Evolutionary conservation across 164 flowering plant genomes (phyloP).

Genomic region (Vitis rupestris): DNA sequence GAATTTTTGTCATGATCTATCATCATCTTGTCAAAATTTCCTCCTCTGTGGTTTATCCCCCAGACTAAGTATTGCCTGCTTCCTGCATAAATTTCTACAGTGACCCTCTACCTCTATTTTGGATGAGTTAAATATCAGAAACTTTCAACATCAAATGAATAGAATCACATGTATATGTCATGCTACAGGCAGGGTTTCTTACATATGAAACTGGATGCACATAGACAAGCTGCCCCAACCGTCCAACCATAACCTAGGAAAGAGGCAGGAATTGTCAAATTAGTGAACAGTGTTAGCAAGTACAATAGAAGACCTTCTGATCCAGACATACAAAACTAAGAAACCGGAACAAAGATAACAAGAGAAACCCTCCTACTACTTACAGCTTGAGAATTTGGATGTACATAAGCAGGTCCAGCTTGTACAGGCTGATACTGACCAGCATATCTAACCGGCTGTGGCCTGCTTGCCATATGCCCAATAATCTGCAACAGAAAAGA

Average conservation of each 20-base stretch:
- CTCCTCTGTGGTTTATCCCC: no score
- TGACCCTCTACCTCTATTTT: no score
- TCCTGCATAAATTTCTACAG: no score
- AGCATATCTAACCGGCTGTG: constrained; percentile 51
- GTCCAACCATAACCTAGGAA: constrained; percentile 66
- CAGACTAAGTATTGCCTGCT: no score
- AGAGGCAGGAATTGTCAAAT: constrained; percentile 1
- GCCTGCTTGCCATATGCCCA: constrained; percentile 54
- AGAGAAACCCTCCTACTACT: constrained; percentile 14
- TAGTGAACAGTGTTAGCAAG: neutral
- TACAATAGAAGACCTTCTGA: neutral
- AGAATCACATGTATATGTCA: neutral
- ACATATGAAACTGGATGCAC: constrained; percentile 68
- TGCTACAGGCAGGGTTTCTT: constrained; percentile 22
- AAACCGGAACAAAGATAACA: neutral
- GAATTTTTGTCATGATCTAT: no score
- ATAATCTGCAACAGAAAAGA: constrained; percentile 34
- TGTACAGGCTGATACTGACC: constrained; percentile 55
- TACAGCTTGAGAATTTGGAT: constrained; percentile 66
- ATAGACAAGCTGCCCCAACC: constrained; percentile 61
- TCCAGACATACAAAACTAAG: neutral
- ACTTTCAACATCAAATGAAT: no score
- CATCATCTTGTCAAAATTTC: no score
- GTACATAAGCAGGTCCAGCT: constrained; percentile 47
- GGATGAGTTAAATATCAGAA: no score